phyloP scores from a whole-genome alignment of 495 filamentous ascomycete genomes.

The Aspergillus wentii region DNA sequence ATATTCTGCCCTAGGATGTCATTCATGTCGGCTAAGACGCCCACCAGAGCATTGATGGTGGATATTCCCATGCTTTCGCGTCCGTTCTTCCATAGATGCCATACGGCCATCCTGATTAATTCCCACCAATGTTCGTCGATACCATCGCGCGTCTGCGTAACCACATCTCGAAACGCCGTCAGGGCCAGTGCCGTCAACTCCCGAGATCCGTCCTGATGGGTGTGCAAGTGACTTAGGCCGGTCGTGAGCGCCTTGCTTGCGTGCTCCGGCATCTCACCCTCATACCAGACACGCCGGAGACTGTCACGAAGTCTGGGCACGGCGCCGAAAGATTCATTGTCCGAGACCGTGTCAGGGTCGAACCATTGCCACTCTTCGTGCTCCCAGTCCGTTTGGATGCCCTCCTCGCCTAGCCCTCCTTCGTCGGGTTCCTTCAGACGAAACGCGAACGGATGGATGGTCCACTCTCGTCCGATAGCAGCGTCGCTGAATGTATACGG shows the following conservation, averaged over 20 bases:
- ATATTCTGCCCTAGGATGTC: conserved; percentile 7
- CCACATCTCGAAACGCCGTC: conserved; percentile 37
- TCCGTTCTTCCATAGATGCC: conserved; percentile 60
- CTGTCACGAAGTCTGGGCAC: conserved; percentile 55
- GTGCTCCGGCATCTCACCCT: conserved; percentile 32
- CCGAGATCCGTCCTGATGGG: conserved; percentile 50
- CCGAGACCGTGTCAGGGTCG: conserved; percentile 38
- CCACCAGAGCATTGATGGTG: conserved; percentile 47
- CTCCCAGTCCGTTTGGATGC: conserved; percentile 59
- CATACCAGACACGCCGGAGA: conserved; percentile 53
- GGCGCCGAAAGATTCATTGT: conserved; percentile 34
- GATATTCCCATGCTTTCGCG: conserved; percentile 60
- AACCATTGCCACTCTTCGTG: conserved; percentile 55
- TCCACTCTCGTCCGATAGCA: conserved; percentile 53
- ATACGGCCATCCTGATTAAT: conserved; percentile 50
- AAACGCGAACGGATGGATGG: conserved; percentile 58
- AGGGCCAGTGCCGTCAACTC: conserved; percentile 50
- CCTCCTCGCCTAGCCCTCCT: conserved; percentile 21
- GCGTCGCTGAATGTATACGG: conserved; percentile 52
- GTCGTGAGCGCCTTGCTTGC: conserved; percentile 38
- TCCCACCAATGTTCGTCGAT: conserved; percentile 44
- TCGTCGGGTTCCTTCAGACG: conserved; percentile 33
- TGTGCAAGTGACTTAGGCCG: conserved; percentile 41
- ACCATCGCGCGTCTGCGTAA: conserved; percentile 15
- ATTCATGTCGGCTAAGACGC: conserved; percentile 36